Evolutionary conservation across 1,284 basidiomycete genomes (phyloP).

Genomic region (Naganishia cerealis): DNA sequence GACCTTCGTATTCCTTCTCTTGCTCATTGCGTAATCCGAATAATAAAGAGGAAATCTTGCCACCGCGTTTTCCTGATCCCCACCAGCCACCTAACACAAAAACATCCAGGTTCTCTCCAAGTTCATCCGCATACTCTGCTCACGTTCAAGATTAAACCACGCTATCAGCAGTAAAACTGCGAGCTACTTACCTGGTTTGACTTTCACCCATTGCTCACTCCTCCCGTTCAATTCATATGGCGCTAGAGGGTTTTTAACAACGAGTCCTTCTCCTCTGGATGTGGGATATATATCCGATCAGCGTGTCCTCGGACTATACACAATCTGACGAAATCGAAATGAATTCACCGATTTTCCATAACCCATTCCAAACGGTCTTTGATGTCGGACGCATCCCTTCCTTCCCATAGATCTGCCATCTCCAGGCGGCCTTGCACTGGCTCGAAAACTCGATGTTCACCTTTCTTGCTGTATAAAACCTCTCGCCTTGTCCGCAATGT

Average conservation of each 20-base stretch:
- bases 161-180: background rate
- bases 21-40: slow-evolving; percentile 52
- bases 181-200: slow-evolving; percentile 75
- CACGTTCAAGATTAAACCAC: background rate
- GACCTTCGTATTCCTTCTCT: slow-evolving; percentile 60
- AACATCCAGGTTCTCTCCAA: slow-evolving; percentile 84
- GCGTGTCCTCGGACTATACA: background rate
- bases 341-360: slow-evolving; percentile 62
- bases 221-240: slow-evolving; percentile 80
- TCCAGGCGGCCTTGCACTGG: slow-evolving; percentile 72
- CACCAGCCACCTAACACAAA: slow-evolving; percentile 67
- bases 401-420: slow-evolving; percentile 68
- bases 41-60: slow-evolving; percentile 54
- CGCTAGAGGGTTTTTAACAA: slow-evolving; percentile 78
- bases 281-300: background rate
- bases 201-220: slow-evolving; percentile 88
- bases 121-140: slow-evolving; percentile 62
- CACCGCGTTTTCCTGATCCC: slow-evolving; percentile 55
- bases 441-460: slow-evolving; percentile 44
- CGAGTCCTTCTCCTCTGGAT: slow-evolving; percentile 78
- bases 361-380: slow-evolving; percentile 73
- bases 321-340: background rate
- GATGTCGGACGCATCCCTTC: slow-evolving; percentile 75
- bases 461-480: slow-evolving; percentile 41
- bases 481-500: slow-evolving; percentile 54